A percentile compares a stretch with the other conserved stretches of the same genome.
phyloP scores from a whole-genome alignment of 1,284 basidiomycete species.

The Exobasidium rhododendri region DNA sequence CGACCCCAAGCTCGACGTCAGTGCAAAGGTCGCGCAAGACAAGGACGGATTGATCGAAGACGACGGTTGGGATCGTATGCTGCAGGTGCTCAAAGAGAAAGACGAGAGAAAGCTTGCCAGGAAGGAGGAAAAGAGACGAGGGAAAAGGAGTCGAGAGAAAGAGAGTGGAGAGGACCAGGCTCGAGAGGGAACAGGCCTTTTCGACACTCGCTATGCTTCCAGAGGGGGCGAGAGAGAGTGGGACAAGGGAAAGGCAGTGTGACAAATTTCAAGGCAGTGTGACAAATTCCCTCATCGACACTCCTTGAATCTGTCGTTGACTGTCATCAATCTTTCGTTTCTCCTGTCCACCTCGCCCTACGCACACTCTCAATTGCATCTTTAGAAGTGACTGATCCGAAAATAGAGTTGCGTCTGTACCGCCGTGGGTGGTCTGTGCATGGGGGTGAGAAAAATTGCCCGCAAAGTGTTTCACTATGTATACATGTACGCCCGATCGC shows the following conservation, averaged over 20 bases:
- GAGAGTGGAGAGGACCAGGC: background rate
- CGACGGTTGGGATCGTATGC: constrained; percentile 23
- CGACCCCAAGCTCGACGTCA: constrained; percentile 21
- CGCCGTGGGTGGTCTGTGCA: constrained; percentile 1
- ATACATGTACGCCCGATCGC: background rate
- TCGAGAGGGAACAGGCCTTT: constrained; percentile 1
- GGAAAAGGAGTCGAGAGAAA: background rate
- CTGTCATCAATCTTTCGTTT: too few species aligned
- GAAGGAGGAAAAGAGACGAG: background rate
- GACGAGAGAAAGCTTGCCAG: background rate
- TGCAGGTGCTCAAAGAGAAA: constrained; percentile 11
- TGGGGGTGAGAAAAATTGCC: background rate
- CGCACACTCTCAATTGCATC: too few species aligned
- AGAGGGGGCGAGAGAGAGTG: constrained; percentile 1
- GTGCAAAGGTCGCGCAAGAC: constrained; percentile 17
- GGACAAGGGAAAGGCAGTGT: background rate
- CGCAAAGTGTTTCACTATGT: background rate
- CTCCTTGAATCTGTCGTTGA: too few species aligned
- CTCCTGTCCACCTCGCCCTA: too few species aligned
- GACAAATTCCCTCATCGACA: too few species aligned
- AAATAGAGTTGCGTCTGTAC: too few species aligned
- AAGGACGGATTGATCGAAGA: constrained; percentile 20
- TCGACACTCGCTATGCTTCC: constrained; percentile 18
- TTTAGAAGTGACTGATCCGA: too few species aligned
- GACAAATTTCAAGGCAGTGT: background rate